Evolutionary conservation across 2,329 filamentous ascomycete genomes (phyloP).

Genomic region (Stagonosporopsis tanaceti): DNA sequence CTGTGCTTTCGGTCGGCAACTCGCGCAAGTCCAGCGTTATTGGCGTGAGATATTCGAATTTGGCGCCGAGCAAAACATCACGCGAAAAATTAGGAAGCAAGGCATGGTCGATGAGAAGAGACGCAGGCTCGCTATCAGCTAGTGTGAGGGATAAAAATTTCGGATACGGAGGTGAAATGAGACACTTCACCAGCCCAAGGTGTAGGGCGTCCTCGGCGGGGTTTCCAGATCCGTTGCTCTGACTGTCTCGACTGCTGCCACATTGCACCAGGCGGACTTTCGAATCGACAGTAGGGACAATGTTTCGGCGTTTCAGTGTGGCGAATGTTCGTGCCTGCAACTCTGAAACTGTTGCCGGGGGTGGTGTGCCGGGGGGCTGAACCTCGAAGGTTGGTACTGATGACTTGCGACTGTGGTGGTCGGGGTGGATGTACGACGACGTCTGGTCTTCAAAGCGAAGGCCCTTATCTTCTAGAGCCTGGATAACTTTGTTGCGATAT

Average conservation of each 20-base stretch:
- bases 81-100: conserved; percentile 64
- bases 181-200: conserved; percentile 58
- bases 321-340: conserved; percentile 84
- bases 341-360: conserved; percentile 78
- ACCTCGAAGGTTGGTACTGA: conserved; percentile 57
- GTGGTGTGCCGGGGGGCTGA: conserved; percentile 71
- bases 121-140: conserved; percentile 76
- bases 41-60: conserved; percentile 76
- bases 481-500: conserved; percentile 75
- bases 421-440: conserved; percentile 68
- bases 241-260: conserved; percentile 66
- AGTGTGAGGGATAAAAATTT: conserved; percentile 78
- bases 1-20: conserved; percentile 85
- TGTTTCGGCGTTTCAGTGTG: conserved; percentile 78
- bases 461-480: conserved; percentile 77
- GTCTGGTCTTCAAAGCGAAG: conserved; percentile 78
- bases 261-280: conserved; percentile 80
- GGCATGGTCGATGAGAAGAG: conserved; percentile 73
- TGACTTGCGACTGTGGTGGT: conserved; percentile 58
- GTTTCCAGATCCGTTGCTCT: conserved; percentile 39
- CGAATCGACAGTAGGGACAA: conserved; percentile 74
- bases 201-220: conserved; percentile 55
- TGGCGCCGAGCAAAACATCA: conserved; percentile 78
- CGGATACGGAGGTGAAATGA: conserved; percentile 61
- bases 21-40: conserved; percentile 86